phyloP scores from a whole-genome alignment of 805 yeast species.

The Ogataea kodamae region DNA sequence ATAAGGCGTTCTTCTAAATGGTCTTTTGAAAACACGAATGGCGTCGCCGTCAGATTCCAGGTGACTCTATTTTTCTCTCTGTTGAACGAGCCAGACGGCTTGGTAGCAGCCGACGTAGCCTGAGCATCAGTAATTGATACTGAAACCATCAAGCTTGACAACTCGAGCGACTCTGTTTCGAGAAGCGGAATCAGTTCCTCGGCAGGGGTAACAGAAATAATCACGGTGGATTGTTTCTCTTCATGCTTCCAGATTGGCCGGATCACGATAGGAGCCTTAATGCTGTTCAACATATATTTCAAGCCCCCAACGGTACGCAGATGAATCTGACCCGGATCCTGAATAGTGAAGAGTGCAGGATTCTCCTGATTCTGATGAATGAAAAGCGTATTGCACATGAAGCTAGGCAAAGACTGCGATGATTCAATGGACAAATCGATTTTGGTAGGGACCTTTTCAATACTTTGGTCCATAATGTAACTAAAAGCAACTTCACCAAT shows the following conservation, averaged over 20 bases:
- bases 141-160: slow-evolving; percentile 59
- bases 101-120: slow-evolving; percentile 73
- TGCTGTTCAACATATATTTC: slow-evolving; percentile 59
- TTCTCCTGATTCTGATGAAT: slow-evolving; percentile 40
- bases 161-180: slow-evolving; percentile 35
- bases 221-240: slow-evolving; percentile 77
- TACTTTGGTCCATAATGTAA: slow-evolving; percentile 41
- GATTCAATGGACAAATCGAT: slow-evolving; percentile 40
- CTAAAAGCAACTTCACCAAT: slow-evolving; percentile 87
- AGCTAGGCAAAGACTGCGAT: slow-evolving; percentile 39
- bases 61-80: slow-evolving; percentile 82
- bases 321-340: slow-evolving; percentile 48
- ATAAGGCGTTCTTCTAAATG: slow-evolving; percentile 62
- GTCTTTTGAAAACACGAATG: slow-evolving; percentile 35
- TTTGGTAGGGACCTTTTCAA: slow-evolving; percentile 37
- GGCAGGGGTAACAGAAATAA: slow-evolving; percentile 62
- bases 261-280: slow-evolving; percentile 62
- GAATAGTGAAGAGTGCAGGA: slow-evolving; percentile 34
- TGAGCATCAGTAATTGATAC: slow-evolving; percentile 62
- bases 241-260: slow-evolving; percentile 91
- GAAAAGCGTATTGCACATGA: slow-evolving; percentile 51
- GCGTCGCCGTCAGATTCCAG: slow-evolving; percentile 58
- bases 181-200: slow-evolving; percentile 40
- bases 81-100: slow-evolving; percentile 89
- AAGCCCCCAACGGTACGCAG: slow-evolving; percentile 75